Percentiles rank a stretch among this genome's conserved stretches.
These are phyloP conservation scores for Aspergillus fructus DNA, from an alignment of 2,329 filamentous ascomycete species.

Conservation along the genomic window DNA sequence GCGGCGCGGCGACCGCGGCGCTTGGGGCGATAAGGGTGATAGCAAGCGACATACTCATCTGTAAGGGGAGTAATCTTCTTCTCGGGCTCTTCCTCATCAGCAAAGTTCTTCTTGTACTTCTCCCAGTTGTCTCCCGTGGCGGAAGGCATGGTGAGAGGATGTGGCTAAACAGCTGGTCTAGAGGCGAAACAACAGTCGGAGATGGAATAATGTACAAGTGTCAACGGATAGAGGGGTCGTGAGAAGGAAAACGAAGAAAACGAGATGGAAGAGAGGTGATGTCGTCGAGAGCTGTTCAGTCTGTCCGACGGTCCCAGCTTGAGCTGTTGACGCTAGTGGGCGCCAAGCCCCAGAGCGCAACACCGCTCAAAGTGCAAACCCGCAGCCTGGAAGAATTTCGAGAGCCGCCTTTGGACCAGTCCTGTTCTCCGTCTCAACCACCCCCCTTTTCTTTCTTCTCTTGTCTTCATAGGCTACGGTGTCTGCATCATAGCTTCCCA, in stretches of 20 bases:
- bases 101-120: conserved; percentile 97
- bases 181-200: conserved; percentile 7
- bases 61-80: conserved; percentile 98
- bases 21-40: background rate
- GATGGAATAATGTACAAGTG: background rate
- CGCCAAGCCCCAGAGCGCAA: conserved; percentile 37
- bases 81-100: conserved; percentile 94
- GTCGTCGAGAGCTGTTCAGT: conserved; percentile 25
- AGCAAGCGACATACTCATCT: conserved; percentile 71
- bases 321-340: conserved; percentile 39
- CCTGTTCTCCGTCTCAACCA: conserved; percentile 25
- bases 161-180: conserved; percentile 23
- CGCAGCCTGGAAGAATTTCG: conserved; percentile 41
- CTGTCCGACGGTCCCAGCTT: conserved; percentile 27
- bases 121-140: conserved; percentile 95
- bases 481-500: conserved; percentile 26
- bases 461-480: conserved; percentile 24
- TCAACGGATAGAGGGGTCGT: background rate
- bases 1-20: background rate
- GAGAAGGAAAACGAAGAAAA: conserved; percentile 5
- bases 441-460: conserved; percentile 22
- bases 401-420: conserved; percentile 18
- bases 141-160: conserved; percentile 70
- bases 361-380: conserved; percentile 39
- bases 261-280: conserved; percentile 26